Conservation (phyloP, 805 yeast genomes). For the Lipomyces oligophaga region DNA sequence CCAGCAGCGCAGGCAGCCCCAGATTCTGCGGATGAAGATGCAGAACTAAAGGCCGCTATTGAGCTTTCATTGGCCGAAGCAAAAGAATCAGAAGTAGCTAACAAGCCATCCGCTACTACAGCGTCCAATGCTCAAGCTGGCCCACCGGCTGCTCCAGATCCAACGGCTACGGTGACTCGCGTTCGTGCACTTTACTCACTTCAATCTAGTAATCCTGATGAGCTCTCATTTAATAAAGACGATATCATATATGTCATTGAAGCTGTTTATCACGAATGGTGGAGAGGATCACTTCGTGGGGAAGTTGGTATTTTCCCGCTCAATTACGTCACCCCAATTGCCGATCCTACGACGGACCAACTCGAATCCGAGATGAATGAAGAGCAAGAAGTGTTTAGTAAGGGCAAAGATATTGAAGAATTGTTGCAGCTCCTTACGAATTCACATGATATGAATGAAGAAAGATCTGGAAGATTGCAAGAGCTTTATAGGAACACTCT, state of each 20-base stretch:
- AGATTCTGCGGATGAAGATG: slow-evolving; percentile 69
- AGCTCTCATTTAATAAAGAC: slow-evolving; percentile 79
- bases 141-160: slow-evolving; percentile 11
- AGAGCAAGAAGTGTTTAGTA: slow-evolving; percentile 54
- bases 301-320: slow-evolving; percentile 84
- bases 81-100: slow-evolving; percentile 3
- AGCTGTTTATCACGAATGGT: slow-evolving; percentile 89
- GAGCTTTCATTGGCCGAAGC: slow-evolving; percentile 53
- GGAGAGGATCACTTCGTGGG: slow-evolving; percentile 84
- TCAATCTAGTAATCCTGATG: slow-evolving; percentile 75
- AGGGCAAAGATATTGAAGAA: slow-evolving; percentile 61
- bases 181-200: slow-evolving; percentile 86
- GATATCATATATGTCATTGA: slow-evolving; percentile 86
- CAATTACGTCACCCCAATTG: slow-evolving; percentile 80
- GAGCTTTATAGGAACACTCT: slow-evolving; percentile 66
- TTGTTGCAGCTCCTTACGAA: slow-evolving; percentile 54
- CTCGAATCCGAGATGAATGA: slow-evolving; percentile 46
- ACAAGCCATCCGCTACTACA: slow-evolving; percentile 7
- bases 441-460: slow-evolving; percentile 40
- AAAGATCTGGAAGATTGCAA: slow-evolving; percentile 65
- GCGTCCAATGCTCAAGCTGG: slow-evolving; percentile 1
- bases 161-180: slow-evolving; percentile 46
- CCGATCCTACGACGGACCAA: slow-evolving; percentile 62
- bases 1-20: slow-evolving; percentile 5
- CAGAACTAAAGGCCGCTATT: slow-evolving; percentile 71